Base-by-base conservation (phyloP, 106 monocot genomes). In the Amphibolis antarctica region DNA sequence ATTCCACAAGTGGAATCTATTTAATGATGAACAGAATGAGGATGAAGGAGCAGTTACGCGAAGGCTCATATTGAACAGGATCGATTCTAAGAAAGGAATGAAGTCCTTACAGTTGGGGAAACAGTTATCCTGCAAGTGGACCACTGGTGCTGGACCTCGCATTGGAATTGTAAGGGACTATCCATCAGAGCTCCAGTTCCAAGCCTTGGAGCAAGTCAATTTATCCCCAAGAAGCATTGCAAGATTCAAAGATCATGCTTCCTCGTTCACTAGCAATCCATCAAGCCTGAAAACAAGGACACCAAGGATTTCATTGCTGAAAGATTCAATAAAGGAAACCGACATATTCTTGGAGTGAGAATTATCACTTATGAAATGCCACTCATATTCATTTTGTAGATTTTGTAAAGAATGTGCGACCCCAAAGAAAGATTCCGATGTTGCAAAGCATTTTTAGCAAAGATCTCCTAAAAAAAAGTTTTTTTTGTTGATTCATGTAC, bases 91-190 rank as follows among this genome's bases (percentile, higher is more conserved):
- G 66, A 83, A 69, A 57, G 76, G 66, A 19, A 65, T 74, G 69
- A 71, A 78, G 25, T 83, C 90, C 4, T 78, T 71, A 36, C 90
- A 91, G 56, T 47, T 91, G 29, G 90, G 90, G n/a, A 85, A 80
- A 50, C 80, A 86, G 53, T 58, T 91, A 42, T 74, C 90, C 0
- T 83, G 65, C 43, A 83, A 77, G 53, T 91, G 90, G 90, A 91
- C 79, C 9, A 91, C 90, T 0, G 90, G 90, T 1, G 90, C 83
- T 0, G 90, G 90, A 1, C 90, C 90, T 52, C 69, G 90, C 22
- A 91, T 91, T 47, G 81, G 85, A 4, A 80, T 74, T 42, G 85
- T 90, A 11, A 76, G 85, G 67, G 85, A 90, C 63, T 86, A 83
- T 58, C 85, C 90, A 0, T 76, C 80, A 0, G 80, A 83, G 64